A percentile compares a stretch with the other conserved stretches of the same genome.
Conservation (phyloP, 768 basidiomycete species). For the Filobasidium floriforme region DNA sequence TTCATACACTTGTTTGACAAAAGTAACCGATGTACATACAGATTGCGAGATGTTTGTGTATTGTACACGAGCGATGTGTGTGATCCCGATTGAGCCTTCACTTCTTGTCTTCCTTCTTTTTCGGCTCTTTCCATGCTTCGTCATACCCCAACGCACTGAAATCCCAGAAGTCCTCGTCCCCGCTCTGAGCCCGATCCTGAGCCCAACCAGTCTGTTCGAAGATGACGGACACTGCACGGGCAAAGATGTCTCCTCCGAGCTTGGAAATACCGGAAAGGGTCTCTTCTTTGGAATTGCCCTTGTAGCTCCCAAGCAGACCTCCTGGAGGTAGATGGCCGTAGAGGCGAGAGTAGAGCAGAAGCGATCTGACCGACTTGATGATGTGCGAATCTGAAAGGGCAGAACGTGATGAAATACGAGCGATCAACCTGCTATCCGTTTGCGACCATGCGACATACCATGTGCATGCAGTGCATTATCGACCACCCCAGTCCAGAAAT, state of each 20-base stretch:
- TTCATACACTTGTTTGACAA: too few relatives aligned
- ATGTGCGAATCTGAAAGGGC: slow-evolving; percentile 31
- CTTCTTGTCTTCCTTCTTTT: slow-evolving; percentile 5
- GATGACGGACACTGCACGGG: slow-evolving; percentile 31
- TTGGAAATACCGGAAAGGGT: slow-evolving; percentile 26
- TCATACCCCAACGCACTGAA: slow-evolving; percentile 31
- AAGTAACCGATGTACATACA: too few relatives aligned
- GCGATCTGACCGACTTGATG: slow-evolving; percentile 32
- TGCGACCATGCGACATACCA: slow-evolving; percentile 24
- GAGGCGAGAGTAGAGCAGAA: slow-evolving; percentile 23
- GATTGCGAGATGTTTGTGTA: background rate
- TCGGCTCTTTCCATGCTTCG: slow-evolving; percentile 27
- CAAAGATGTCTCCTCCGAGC: slow-evolving; percentile 31
- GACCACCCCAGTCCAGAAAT: slow-evolving; percentile 29
- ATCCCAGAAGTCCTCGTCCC: slow-evolving; percentile 30
- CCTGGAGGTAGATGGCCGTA: slow-evolving; percentile 27
- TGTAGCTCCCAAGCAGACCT: slow-evolving; percentile 23
- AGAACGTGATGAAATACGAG: background rate
- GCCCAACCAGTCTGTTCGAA: slow-evolving; percentile 33
- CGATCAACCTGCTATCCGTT: background rate
- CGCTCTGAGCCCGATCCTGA: slow-evolving; percentile 22
- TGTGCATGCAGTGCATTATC: slow-evolving; percentile 28
- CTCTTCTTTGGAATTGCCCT: slow-evolving; percentile 18
- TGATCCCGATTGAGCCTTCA: background rate
- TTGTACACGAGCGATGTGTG: too few relatives aligned